Percentiles rank a stretch among this genome's conserved stretches.
phyloP scores from a whole-genome alignment of 2,329 filamentous ascomycete genomes.

The Penicillium freii region DNA sequence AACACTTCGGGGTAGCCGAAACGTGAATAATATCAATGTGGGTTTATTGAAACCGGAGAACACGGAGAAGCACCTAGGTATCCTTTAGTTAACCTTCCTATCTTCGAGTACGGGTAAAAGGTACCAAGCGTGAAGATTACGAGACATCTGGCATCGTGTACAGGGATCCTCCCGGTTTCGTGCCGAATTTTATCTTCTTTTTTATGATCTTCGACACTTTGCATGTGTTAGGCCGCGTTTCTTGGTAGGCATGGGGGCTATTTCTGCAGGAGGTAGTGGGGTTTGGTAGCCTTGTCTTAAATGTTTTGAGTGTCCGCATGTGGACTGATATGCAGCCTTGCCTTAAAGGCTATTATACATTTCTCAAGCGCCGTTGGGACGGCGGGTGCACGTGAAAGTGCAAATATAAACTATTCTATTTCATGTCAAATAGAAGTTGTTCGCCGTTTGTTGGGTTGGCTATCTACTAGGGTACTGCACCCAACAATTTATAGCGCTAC shows the following conservation, averaged over 20 bases:
- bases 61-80: not conserved
- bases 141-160: not conserved
- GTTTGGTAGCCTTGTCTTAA: not conserved
- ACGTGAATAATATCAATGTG: not conserved
- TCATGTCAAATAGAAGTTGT: not conserved
- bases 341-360: not conserved
- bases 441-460: not conserved
- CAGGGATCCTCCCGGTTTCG: not conserved
- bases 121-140: not conserved
- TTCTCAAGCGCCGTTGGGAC: not conserved
- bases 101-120: not conserved
- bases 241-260: not conserved
- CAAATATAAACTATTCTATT: not conserved
- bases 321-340: not conserved
- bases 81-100: not conserved
- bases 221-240: not conserved
- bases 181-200: not conserved
- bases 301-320: not conserved
- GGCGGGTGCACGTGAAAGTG: not conserved
- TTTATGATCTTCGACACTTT: not conserved
- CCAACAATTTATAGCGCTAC: not conserved
- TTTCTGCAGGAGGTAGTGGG: not conserved
- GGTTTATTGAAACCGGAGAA: slow-evolving; percentile 4
- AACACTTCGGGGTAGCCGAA: slow-evolving; percentile 1
- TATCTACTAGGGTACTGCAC: too few species aligned